Conservation (phyloP, 2,329 filamentous ascomycete genomes). For the Hortaea werneckii region DNA sequence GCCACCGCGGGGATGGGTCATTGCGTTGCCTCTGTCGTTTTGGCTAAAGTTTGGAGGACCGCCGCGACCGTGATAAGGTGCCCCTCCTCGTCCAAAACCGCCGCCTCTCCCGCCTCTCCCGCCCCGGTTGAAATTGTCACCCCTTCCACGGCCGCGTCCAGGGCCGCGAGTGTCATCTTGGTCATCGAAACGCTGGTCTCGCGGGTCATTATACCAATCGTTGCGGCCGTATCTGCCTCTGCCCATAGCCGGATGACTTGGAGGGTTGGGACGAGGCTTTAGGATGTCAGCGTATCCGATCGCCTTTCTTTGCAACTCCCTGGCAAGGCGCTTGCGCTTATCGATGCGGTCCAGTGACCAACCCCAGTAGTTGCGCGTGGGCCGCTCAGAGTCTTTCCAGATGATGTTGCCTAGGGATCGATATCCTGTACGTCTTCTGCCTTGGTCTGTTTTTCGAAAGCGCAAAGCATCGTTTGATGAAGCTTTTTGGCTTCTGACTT, state of each 20-base stretch:
- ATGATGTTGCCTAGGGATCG: constrained; percentile 23
- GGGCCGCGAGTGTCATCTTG: not conserved
- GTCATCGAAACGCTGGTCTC: not conserved
- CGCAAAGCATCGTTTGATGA: constrained; percentile 15
- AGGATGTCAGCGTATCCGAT: constrained; percentile 10
- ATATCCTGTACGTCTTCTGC: constrained; percentile 21
- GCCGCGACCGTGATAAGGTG: too few relatives aligned
- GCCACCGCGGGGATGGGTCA: too few relatives aligned
- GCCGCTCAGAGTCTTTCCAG: constrained; percentile 20
- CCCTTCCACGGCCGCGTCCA: not conserved
- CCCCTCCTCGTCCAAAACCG: not conserved
- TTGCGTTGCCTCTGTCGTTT: too few relatives aligned
- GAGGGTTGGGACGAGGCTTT: not conserved
- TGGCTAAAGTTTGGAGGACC: too few relatives aligned
- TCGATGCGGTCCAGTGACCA: constrained; percentile 16
- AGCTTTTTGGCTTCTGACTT: constrained; percentile 14
- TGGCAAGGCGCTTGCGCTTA: constrained; percentile 13
- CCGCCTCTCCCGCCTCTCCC: not conserved
- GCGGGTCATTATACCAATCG: not conserved
- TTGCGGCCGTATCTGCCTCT: not conserved
- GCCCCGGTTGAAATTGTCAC: not conserved
- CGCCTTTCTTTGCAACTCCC: constrained; percentile 7
- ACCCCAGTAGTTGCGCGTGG: constrained; percentile 24
- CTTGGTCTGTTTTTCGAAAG: constrained; percentile 18
- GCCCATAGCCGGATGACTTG: not conserved